A percentile compares a stretch with the other conserved stretches of the same genome.
These are phyloP conservation scores for Pezicula carpinea DNA, from an alignment of 2,329 filamentous ascomycete genomes.

Conservation along the genomic window DNA sequence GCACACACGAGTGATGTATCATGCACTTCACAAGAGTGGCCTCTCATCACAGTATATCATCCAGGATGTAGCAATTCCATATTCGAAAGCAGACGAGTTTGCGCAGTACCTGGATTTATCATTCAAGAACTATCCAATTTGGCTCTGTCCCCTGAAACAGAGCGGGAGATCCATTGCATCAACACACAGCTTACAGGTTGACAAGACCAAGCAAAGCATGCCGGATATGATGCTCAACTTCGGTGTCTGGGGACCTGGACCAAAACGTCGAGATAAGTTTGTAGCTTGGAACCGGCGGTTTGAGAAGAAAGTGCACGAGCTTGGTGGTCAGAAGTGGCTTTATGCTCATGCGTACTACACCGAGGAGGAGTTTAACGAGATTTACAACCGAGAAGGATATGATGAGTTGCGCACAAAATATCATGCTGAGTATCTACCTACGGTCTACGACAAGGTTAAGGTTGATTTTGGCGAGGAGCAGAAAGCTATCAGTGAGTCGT, in stretches of 20 bases:
- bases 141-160: conserved; percentile 49
- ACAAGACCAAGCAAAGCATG: conserved; percentile 11
- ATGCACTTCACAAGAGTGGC: conserved; percentile 53
- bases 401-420: conserved; percentile 59
- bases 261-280: conserved; percentile 49
- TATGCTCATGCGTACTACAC: conserved; percentile 83
- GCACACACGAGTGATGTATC: conserved; percentile 56
- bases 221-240: conserved; percentile 53
- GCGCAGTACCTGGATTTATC: conserved; percentile 41
- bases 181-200: conserved; percentile 12
- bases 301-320: conserved; percentile 61
- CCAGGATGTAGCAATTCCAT: conserved; percentile 57
- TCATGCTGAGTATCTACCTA: conserved; percentile 58
- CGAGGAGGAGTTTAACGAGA: conserved; percentile 61
- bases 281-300: conserved; percentile 64
- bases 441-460: conserved; percentile 66
- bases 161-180: conserved; percentile 15
- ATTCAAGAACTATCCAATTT: conserved; percentile 34
- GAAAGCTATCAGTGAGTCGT: conserved; percentile 23
- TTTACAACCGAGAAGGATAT: conserved; percentile 57
- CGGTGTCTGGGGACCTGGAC: conserved; percentile 77
- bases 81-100: conserved; percentile 42
- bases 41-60: conserved; percentile 52
- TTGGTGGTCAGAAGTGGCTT: conserved; percentile 79
- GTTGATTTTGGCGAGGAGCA: conserved; percentile 41